Evolutionary conservation across 2,329 filamentous ascomycete species (phyloP), one percentile per base, ranked within the genome.

Genomic region (Thermoascus crustaceus): DNA sequence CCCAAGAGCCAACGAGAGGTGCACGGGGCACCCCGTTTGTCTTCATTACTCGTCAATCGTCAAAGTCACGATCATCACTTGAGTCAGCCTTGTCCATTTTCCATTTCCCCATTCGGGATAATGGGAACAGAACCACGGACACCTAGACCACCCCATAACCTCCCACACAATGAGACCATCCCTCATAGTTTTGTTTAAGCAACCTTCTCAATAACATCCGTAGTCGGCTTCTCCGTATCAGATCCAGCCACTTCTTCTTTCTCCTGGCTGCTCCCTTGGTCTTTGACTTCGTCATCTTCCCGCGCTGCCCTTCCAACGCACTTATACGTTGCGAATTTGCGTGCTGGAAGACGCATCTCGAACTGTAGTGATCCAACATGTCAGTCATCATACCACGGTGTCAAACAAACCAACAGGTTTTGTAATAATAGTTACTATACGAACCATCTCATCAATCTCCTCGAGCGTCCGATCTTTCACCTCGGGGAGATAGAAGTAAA

Each of bases 371-470:
- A n/a, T n/a, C n/a, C n/a, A n/a, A n/a, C n/a, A n/a, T n/a, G n/a
- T n/a, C n/a, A n/a, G n/a, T n/a, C n/a, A n/a, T n/a, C n/a, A n/a
- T n/a, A n/a, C n/a, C n/a, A n/a, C n/a, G n/a, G n/a, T n/a, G n/a
- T n/a, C n/a, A n/a, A n/a, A n/a, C n/a, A n/a, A n/a, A n/a, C n/a
- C n/a, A n/a, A n/a, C n/a, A n/a, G n/a, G n/a, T n/a, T n/a, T n/a
- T n/a, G n/a, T n/a, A n/a, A n/a, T 6, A 25, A 7, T 16, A 24
- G 14, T 7, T 27, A 17, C 5, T n/a, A 18, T 10, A 37, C 53
- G 39, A 50, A 68, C 65, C 68, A 76, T 73, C 44, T 74, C 69
- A 34, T 73, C 70, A 39, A 73, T 73, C 43, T 75, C 69, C 49
- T 71, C 71, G 3, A 73, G 55, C 0, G 65, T 73, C 14, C 68